Conservation (phyloP, 2,329 filamentous ascomycete genomes). For the Sclerotinia spermophila region DNA sequence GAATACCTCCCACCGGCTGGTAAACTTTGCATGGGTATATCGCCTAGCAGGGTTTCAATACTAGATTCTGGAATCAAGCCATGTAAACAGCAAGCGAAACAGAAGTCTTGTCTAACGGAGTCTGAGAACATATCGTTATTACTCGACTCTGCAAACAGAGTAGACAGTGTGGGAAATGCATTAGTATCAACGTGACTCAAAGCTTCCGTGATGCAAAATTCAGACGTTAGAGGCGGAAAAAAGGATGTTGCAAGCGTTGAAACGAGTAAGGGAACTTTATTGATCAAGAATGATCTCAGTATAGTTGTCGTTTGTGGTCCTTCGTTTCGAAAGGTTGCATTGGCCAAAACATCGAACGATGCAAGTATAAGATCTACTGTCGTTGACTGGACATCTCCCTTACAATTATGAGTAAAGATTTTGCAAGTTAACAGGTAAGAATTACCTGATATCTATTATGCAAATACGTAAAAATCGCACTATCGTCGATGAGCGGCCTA, state of each 20-base stretch:
- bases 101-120: conserved; percentile 74
- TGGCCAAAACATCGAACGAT: conserved; percentile 85
- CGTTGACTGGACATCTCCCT: conserved; percentile 74
- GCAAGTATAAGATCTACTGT: conserved; percentile 81
- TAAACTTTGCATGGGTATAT: conserved; percentile 76
- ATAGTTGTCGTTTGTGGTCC: conserved; percentile 60
- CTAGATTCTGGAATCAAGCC: conserved; percentile 74
- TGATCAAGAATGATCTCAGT: conserved; percentile 81
- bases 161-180: conserved; percentile 61
- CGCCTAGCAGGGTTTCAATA: conserved; percentile 76
- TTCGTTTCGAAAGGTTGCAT: conserved; percentile 72
- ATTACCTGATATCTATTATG: conserved; percentile 77
- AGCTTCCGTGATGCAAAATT: conserved; percentile 63
- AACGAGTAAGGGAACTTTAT: conserved; percentile 63
- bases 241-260: conserved; percentile 53
- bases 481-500: conserved; percentile 79
- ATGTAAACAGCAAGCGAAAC: conserved; percentile 87
- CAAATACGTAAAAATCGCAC: conserved; percentile 71
- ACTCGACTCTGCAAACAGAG: conserved; percentile 57
- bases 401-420: conserved; percentile 31
- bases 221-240: conserved; percentile 56
- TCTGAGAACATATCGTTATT: conserved; percentile 54
- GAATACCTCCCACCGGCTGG: conserved; percentile 70
- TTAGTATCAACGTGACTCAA: conserved; percentile 60
- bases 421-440: neutral